Conservation (phyloP, 805 yeast species). For the Sugiyamaella lignohabitans region DNA sequence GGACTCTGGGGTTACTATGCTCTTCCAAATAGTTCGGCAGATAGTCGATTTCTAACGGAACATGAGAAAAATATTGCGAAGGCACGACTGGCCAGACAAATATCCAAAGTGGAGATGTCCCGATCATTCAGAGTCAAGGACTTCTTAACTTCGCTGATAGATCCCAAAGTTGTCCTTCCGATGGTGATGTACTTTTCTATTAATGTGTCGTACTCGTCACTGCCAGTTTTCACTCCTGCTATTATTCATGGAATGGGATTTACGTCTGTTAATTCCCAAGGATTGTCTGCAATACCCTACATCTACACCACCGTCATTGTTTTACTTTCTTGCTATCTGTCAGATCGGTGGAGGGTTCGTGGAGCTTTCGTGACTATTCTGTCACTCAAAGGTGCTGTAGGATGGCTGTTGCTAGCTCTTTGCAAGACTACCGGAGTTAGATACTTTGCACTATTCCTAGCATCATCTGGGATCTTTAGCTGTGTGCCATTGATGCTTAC, state of each 20-base stretch:
- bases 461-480: slow-evolving; percentile 24
- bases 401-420: slow-evolving; percentile 24
- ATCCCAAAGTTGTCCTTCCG: slow-evolving; percentile 15
- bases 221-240: slow-evolving; percentile 43
- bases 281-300: slow-evolving; percentile 45
- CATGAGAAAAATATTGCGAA: slow-evolving; percentile 30
- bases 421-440: slow-evolving; percentile 21
- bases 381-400: slow-evolving; percentile 17
- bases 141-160: slow-evolving; percentile 10
- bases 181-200: slow-evolving; percentile 23
- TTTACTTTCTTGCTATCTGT: slow-evolving; percentile 39
- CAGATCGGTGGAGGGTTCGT: slow-evolving; percentile 33
- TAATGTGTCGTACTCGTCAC: slow-evolving; percentile 32
- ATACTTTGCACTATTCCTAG: slow-evolving; percentile 27
- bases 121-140: slow-evolving; percentile 5
- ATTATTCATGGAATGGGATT: slow-evolving; percentile 41
- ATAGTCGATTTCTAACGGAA: slow-evolving; percentile 43
- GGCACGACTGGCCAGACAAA: slow-evolving; percentile 16
- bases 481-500: slow-evolving; percentile 24
- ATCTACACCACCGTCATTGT: slow-evolving; percentile 35
- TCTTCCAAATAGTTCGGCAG: slow-evolving; percentile 34
- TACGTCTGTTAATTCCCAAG: slow-evolving; percentile 37
- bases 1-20: slow-evolving; percentile 30
- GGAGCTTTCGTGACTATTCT: slow-evolving; percentile 18
- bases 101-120: background rate